Percentiles rank a stretch among this genome's conserved stretches.
phyloP scores from a whole-genome alignment of 495 filamentous ascomycete genomes.

The Daldinia grandis region DNA sequence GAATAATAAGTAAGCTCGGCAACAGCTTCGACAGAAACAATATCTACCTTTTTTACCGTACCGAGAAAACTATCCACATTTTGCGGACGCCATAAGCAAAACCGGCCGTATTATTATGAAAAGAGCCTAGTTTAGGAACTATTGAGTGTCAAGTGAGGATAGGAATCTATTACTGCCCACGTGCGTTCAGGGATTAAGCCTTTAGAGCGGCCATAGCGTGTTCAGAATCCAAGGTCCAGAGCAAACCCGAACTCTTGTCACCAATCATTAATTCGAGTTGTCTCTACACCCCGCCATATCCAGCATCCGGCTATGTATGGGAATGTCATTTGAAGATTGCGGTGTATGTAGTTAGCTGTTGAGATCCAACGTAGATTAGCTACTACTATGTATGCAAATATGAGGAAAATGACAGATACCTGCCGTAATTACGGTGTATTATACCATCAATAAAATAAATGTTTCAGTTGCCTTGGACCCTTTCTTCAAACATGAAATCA shows the following conservation, averaged over 20 bases:
- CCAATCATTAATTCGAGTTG: neutral
- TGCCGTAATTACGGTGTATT: neutral
- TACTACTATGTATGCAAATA: neutral
- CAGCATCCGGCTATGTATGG: constrained; percentile 10
- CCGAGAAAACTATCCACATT: neutral
- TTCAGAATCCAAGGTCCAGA: constrained; percentile 17
- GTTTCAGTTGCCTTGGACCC: neutral
- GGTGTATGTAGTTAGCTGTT: neutral
- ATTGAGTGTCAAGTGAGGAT: constrained; percentile 21
- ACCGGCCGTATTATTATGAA: constrained; percentile 5
- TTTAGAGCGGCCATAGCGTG: constrained; percentile 34
- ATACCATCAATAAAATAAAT: neutral
- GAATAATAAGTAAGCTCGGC: constrained; percentile 14
- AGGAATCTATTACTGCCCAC: constrained; percentile 26
- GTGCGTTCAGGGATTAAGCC: constrained; percentile 33
- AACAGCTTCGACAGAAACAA: constrained; percentile 16
- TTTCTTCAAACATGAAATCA: neutral
- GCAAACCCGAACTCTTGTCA: constrained; percentile 9
- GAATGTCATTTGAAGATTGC: constrained; percentile 5
- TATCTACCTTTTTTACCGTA: neutral
- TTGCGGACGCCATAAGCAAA: constrained; percentile 7
- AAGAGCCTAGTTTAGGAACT: constrained; percentile 16
- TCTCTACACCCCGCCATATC: constrained; percentile 31
- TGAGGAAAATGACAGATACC: no score
- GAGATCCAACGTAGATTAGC: constrained; percentile 3